Base-by-base conservation (phyloP, 2,329 filamentous ascomycete genomes). In the Phoma sp. region DNA sequence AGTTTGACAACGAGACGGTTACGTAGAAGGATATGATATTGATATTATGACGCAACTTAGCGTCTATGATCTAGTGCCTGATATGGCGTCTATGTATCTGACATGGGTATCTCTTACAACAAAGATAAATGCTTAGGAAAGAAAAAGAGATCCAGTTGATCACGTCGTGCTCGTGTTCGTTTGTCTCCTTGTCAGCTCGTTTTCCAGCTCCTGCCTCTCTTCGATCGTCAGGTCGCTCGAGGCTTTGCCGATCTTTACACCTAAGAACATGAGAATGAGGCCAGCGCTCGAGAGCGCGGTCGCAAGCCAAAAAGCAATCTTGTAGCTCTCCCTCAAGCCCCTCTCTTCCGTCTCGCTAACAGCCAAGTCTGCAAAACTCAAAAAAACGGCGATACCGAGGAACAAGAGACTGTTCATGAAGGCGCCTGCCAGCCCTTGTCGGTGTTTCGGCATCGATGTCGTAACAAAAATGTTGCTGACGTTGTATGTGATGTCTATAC, bases 401-500 rank as follows among this genome's bases (percentile, higher is more conserved):
- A 74, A 75, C 5, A 76, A 53, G 3, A 74, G 43, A 5, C 64
- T 69, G 50, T 75, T 76, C 53, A 72, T 71, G 29, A 76, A 65
- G 0, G 72, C 70, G 5, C 73, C 73, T 1, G 72, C 73, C 1
- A 75, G 62, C 0, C 72, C 73, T 47, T 76, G 73, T 1, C 71
- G 65, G 3, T 66, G 57, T 20, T 70, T 68, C 15, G 72, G 71
- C 60, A 74, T 60, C 0, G 63, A 68, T 0, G 71, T 74, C 0
- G 71, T 74, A 42, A 75, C 66, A 56, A 76, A 75, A 34, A 76
- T 72, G 48, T 73, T 76, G 53, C 65, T 66, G 28, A 76, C 68
- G 42, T 72, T 74, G 57, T 73, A 76, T 3, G 72, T 74, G 17
- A 76, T 62, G 42, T 76, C 73, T 30, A 76, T 66, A 2, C 72